Base-by-base conservation (phyloP, 2,329 filamentous ascomycete species). In the Paramyrothecium sp. region DNA sequence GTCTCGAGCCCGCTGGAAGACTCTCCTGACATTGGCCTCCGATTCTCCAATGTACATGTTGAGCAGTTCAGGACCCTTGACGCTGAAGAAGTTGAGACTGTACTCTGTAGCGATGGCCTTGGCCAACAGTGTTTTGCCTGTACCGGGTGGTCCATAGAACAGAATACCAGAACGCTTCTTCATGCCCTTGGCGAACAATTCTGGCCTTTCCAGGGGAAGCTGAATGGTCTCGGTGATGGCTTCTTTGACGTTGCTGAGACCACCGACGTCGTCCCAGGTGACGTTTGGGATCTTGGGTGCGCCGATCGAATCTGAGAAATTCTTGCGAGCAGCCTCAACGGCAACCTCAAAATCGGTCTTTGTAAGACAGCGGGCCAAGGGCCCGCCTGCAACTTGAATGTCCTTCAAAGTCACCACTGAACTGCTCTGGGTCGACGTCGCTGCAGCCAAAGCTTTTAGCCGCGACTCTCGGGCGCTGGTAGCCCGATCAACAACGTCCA, bases 271-370 rank as follows among this genome's bases (percentile, higher is more conserved):
- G 64, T 94, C 89, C 94, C 94, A 99, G 21, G 89, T 89, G 7
- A 99, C 95, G 61, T 97, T 97, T 7, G 94, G 95, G 60, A 98
- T 98, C 81, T 98, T 98, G 2, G 95, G 95, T 5, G 95, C 95
- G 22, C 95, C 95, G 62, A 99, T 99, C 0, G 94, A 89, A 72
- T 98, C 95, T 7, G 95, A 94, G 71, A 99, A 99, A 74, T 97
- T 98, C 81, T 97, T 97, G 55, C 95, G 88, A 1, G 95, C 95
- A 7, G 93, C 92, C 58, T 98, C 94, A 3, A 99, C 94, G 0
- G 95, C 95, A n/a, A 88, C 77, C 55, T 97, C 92, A 63, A 98
- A 94, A 72, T 99, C 95, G 2, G 83, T 80, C 63, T 90, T 90
- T 1, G 88, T 93, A 12, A 99, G 81, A 54, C 90, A 91, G 26